These are phyloP conservation scores for Straminergon stramineum DNA, from an alignment of 225 moss, liverwort and hornwort species.

Conservation along the genomic window DNA sequence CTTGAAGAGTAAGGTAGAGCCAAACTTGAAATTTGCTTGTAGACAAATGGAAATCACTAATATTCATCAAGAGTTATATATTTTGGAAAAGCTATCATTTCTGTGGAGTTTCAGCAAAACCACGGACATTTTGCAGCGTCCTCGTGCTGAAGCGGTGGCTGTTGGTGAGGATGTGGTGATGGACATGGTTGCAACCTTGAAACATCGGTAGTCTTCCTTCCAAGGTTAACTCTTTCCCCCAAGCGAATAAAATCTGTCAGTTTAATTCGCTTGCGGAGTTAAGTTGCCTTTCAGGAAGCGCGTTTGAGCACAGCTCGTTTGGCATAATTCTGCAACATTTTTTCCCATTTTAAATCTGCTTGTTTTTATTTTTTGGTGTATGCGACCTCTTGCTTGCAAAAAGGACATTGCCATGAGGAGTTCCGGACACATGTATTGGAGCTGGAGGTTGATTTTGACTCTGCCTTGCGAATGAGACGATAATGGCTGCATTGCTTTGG, in stretches of 20 bases:
- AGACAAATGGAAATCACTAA: not conserved
- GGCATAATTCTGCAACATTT: not conserved
- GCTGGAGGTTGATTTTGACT: not conserved
- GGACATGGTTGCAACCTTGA: not conserved
- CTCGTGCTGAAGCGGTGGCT: not conserved
- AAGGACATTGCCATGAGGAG: not conserved
- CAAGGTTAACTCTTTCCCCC: not conserved
- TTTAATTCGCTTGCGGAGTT: not conserved
- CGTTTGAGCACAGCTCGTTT: not conserved
- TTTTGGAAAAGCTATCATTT: not conserved
- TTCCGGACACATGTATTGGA: not conserved
- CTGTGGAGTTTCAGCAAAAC: not conserved
- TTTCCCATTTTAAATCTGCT: not conserved
- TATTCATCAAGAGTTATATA: too few species aligned
- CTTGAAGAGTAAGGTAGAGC: too few species aligned
- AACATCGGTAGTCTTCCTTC: not conserved
- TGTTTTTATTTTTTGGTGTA: not conserved
- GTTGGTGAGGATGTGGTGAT: slow-evolving; percentile 15
- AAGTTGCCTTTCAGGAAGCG: not conserved
- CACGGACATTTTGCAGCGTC: not conserved
- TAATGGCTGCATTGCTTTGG: not conserved
- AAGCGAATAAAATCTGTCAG: not conserved
- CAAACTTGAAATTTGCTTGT: not conserved
- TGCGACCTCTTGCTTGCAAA: not conserved
- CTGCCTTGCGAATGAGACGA: not conserved